Evolutionary conservation across 306 rosid genomes (phyloP), one percentile per base, ranked within the genome.

Genomic region (Gleditsia sinensis): DNA sequence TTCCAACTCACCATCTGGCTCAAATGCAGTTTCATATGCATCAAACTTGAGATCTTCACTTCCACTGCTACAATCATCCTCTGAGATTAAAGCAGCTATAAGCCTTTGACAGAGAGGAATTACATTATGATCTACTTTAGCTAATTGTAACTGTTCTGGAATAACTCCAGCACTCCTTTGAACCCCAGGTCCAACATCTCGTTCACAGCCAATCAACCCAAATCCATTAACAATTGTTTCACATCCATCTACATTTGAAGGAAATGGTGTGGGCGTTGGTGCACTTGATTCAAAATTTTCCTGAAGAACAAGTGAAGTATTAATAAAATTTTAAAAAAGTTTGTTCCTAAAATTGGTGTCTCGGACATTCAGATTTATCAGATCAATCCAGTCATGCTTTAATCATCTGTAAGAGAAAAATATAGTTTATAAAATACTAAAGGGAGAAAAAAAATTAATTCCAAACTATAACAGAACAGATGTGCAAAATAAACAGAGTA

Each of bases 41-140:
- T 84, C 92, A 75, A 76, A 83, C 77, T 76, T 71, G 58, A 82
- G 72, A 74, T 87, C 90, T 65, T 87, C 97, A 84, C 49, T 87
- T 76, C 82, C 92, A 77, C 76, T 70, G 74, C 70, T 74, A 77
- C 84, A 86, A 81, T 87, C 92, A 87, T 90, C 97, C 83, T 92
- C 97, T 39, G 95, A 80, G 81, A 94, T 92, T 53, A 94, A 79
- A 53, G 99, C 92, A 13, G 97, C 96, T 69, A 94, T 76, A 81
- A 94, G 88, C 76, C 90, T 90, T 84, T 94, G 95, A 81, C 87
- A 94, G 58, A 94, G 91, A 55, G 99, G 92, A 61, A 87, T 84
- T 50, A 81, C 76, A 67, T 62, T 76, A 79, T 84, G 85, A 84
- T 86, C 93, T 76, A 86, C 86, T 74, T 81, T 80, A 57, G 85